A percentile compares a stretch with the other conserved stretches of the same genome.
phyloP scores from a whole-genome alignment of 306 rosid genomes.

The Medicago ruthenica region DNA sequence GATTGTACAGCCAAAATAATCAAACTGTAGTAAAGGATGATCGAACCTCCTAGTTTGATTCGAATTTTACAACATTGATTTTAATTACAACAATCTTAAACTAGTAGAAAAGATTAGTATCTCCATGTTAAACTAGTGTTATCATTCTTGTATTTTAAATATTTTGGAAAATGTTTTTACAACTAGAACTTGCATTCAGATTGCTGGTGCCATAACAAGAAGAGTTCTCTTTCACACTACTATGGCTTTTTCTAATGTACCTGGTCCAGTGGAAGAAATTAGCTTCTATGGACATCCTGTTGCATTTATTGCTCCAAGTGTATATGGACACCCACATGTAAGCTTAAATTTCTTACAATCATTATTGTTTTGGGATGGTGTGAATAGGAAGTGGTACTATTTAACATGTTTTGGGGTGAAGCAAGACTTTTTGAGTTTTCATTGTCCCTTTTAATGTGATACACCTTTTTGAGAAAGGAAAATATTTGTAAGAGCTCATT shows the following conservation, averaged over 20 bases:
- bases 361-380: not conserved
- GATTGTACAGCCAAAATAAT: no score
- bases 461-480: no score
- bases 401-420: no score
- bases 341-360: slow-evolving; percentile 27
- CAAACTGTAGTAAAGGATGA: not conserved
- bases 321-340: slow-evolving; percentile 77
- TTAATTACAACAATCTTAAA: not conserved
- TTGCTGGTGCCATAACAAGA: slow-evolving; percentile 49
- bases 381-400: not conserved
- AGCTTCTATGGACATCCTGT: slow-evolving; percentile 66
- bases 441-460: no score
- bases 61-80: not conserved
- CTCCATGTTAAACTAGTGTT: not conserved
- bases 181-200: slow-evolving; percentile 37
- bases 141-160: not conserved
- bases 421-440: no score
- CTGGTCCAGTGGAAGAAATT: slow-evolving; percentile 71
- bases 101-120: not conserved
- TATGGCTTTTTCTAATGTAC: slow-evolving; percentile 58
- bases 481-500: no score
- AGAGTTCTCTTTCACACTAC: slow-evolving; percentile 59
- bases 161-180: not conserved
- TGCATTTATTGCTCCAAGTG: slow-evolving; percentile 62
- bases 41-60: no score